A percentile compares a stretch with the other conserved stretches of the same genome.
Evolutionary conservation across 495 filamentous ascomycete species (phyloP).

Genomic region (Parachaetomium inaequale): DNA sequence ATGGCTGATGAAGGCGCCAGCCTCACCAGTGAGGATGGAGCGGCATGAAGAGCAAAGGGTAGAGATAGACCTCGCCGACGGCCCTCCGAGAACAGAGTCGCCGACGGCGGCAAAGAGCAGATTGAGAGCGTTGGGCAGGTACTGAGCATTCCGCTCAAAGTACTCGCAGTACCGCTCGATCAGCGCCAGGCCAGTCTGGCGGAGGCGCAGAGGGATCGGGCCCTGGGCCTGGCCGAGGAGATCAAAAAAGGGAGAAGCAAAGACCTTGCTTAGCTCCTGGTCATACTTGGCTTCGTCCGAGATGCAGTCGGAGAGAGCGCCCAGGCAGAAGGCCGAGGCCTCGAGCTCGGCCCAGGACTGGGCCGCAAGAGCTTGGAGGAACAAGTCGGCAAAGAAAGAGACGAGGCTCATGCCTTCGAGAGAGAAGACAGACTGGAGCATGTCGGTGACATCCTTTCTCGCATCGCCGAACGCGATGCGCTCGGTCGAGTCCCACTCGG

Average conservation of each 20-base stretch:
- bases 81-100: conserved; percentile 59
- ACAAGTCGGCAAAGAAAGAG: conserved; percentile 62
- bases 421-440: conserved; percentile 71
- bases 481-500: conserved; percentile 69
- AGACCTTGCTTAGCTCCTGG: conserved; percentile 62
- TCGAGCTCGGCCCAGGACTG: conserved; percentile 75
- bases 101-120: conserved; percentile 76
- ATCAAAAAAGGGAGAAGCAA: conserved; percentile 60
- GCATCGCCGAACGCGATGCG: conserved; percentile 70
- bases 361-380: conserved; percentile 54
- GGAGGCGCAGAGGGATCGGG: conserved; percentile 62
- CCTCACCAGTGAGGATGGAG: conserved; percentile 61
- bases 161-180: conserved; percentile 78
- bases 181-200: conserved; percentile 71
- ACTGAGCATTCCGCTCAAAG: conserved; percentile 68
- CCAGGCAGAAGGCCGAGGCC: conserved; percentile 73
- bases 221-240: conserved; percentile 47
- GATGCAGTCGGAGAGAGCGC: conserved; percentile 69
- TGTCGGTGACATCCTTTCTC: conserved; percentile 75
- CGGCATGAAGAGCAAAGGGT: conserved; percentile 80
- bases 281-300: conserved; percentile 65
- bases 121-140: conserved; percentile 71
- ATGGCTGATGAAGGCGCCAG: conserved; percentile 72
- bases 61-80: conserved; percentile 77
- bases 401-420: conserved; percentile 66